These are phyloP conservation scores for Elaeis oleifera DNA, from an alignment of 202 grass and related monocot genomes.

Conservation along the genomic window DNA sequence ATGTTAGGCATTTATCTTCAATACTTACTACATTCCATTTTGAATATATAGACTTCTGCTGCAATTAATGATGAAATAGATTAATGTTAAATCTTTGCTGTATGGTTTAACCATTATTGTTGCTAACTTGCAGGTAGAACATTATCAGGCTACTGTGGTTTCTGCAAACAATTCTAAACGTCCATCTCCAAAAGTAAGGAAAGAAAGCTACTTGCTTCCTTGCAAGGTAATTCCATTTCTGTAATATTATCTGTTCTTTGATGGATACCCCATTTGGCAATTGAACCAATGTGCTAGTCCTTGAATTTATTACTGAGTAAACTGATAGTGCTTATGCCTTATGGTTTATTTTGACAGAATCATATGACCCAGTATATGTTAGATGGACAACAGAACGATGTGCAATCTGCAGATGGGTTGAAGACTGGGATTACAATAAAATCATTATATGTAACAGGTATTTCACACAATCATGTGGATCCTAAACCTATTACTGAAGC, in stretches of 20 bases:
- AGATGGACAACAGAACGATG: conserved; percentile 98
- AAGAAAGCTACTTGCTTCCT: conserved; percentile 71
- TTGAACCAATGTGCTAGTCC: no score
- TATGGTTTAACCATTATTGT: no score
- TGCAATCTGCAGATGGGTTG: conserved; percentile 99
- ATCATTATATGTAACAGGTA: conserved; percentile 97
- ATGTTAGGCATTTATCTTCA: no score
- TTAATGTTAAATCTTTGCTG: no score
- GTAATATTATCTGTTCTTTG: not conserved
- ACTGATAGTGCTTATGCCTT: conserved; percentile 15
- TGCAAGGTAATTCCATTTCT: conserved; percentile 55
- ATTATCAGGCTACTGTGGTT: conserved; percentile 47
- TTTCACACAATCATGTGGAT: no score
- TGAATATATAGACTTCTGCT: no score
- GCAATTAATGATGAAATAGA: no score
- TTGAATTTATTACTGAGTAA: no score
- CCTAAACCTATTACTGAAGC: no score
- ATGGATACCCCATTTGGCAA: not conserved
- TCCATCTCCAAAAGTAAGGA: conserved; percentile 78
- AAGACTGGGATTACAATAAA: conserved; percentile 99
- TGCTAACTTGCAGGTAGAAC: conserved; percentile 62
- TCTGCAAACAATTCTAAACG: conserved; percentile 53
- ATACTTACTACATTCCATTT: no score
- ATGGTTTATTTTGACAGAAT: conserved; percentile 46
- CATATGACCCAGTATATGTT: conserved; percentile 76